A percentile compares a stretch with the other conserved stretches of the same genome.
phyloP scores from a whole-genome alignment of 169 alveolate genomes.

The Babesia bigemina region DNA sequence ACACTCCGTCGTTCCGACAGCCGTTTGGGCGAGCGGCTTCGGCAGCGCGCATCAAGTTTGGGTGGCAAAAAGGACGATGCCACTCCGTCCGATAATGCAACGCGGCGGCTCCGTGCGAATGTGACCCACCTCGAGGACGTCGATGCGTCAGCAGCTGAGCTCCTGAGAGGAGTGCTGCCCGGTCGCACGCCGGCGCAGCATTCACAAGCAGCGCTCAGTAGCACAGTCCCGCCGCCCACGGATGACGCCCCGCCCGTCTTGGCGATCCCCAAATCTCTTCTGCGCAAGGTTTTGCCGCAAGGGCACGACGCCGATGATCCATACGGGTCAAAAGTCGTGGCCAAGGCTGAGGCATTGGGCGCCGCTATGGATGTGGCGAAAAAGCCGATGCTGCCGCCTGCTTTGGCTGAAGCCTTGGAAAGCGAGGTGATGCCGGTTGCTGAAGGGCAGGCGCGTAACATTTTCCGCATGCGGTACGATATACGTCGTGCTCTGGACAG shows the following conservation, averaged over 20 bases:
- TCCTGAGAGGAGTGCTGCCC: conserved; percentile 14
- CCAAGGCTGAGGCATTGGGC: not conserved
- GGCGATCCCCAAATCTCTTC: conserved; percentile 2
- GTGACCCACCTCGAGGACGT: not conserved
- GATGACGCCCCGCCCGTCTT: not conserved
- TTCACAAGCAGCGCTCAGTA: too few relatives aligned
- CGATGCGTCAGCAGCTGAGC: conserved; percentile 24
- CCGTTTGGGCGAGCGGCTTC: conserved; percentile 11
- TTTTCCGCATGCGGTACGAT: conserved; percentile 1
- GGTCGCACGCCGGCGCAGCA: not conserved
- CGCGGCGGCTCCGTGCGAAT: not conserved
- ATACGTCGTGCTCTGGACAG: too few relatives aligned
- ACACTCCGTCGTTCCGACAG: not conserved
- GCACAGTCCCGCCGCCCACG: not conserved
- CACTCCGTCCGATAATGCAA: not conserved
- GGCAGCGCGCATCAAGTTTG: not conserved
- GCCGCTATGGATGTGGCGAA: not conserved
- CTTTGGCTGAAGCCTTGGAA: not conserved
- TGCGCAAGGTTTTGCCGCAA: not conserved
- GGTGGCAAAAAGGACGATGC: not conserved
- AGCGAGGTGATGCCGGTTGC: conserved; percentile 2
- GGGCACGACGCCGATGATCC: not conserved
- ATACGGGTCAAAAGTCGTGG: not conserved
- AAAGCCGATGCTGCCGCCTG: not conserved
- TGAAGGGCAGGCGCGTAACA: not conserved